Evolutionary conservation across 306 rosid genomes (phyloP).

Genomic region (Sicyos baderoa): DNA sequence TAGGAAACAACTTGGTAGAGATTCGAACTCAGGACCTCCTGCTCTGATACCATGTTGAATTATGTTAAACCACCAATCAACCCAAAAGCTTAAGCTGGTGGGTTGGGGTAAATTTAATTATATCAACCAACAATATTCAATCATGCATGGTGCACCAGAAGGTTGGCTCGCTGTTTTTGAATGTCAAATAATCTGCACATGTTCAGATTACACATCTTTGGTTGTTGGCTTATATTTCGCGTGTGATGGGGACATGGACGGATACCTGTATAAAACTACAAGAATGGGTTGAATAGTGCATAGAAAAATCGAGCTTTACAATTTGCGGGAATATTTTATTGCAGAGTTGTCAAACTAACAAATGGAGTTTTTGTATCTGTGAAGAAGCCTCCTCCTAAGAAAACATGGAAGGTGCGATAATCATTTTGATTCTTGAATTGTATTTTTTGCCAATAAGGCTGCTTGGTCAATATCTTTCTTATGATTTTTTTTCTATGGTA

Average conservation of each 20-base stretch:
- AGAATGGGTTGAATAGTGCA: slow-evolving; percentile 13
- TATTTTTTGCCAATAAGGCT: slow-evolving; percentile 6
- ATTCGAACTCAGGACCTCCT: too few relatives aligned
- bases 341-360: slow-evolving; percentile 76
- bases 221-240: not conserved
- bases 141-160: not conserved
- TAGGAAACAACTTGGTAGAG: too few relatives aligned
- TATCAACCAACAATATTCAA: too few relatives aligned
- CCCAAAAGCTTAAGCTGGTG: too few relatives aligned
- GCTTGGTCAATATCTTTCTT: not conserved
- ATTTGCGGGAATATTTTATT: slow-evolving; percentile 28
- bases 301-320: slow-evolving; percentile 23
- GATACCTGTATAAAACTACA: not conserved
- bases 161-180: not conserved
- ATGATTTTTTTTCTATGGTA: too few relatives aligned
- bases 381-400: slow-evolving; percentile 75
- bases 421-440: slow-evolving; percentile 15
- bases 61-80: too few relatives aligned
- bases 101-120: too few relatives aligned
- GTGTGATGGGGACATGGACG: slow-evolving; percentile 5
- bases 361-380: slow-evolving; percentile 73
- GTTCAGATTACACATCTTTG: slow-evolving; percentile 2
- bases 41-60: too few relatives aligned
- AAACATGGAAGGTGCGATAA: slow-evolving; percentile 71
- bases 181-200: slow-evolving; percentile 3